Conservation (phyloP, 2,329 filamentous ascomycete species). For the Cladosporium sp. region DNA sequence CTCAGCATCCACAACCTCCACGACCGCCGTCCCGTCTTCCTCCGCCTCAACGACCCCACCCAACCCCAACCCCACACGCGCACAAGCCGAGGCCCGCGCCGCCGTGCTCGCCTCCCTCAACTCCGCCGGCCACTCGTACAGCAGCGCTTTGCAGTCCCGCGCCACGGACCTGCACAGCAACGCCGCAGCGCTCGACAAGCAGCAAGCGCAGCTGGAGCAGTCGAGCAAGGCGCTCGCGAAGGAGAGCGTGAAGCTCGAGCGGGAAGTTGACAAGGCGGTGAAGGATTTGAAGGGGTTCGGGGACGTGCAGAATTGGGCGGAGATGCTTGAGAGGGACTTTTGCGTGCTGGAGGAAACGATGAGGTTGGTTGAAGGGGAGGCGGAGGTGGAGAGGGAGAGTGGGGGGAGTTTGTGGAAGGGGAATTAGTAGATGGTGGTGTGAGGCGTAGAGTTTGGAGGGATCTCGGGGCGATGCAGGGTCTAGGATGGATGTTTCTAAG, state of each 20-base stretch:
- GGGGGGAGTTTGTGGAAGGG: slow-evolving; percentile 26
- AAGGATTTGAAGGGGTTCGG: slow-evolving; percentile 69
- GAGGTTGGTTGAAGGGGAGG: slow-evolving; percentile 28
- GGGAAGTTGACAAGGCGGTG: slow-evolving; percentile 57
- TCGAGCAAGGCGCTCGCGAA: slow-evolving; percentile 50
- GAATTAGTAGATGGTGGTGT: neutral
- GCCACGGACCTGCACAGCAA: slow-evolving; percentile 65
- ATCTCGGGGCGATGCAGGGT: too few relatives aligned
- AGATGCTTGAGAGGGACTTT: slow-evolving; percentile 56
- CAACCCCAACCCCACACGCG: slow-evolving; percentile 19
- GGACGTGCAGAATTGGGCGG: slow-evolving; percentile 81
- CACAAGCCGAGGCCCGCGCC: slow-evolving; percentile 44
- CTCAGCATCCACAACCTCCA: slow-evolving; percentile 14
- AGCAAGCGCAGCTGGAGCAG: slow-evolving; percentile 49
- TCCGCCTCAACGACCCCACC: neutral
- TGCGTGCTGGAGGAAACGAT: slow-evolving; percentile 33
- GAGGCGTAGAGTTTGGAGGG: too few relatives aligned
- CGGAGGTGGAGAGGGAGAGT: slow-evolving; percentile 23
- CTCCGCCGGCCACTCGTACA: slow-evolving; percentile 61
- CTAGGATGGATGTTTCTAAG: too few relatives aligned
- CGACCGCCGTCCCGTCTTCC: slow-evolving; percentile 2
- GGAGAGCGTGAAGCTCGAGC: slow-evolving; percentile 60
- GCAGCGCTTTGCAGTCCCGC: slow-evolving; percentile 61
- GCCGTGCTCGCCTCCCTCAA: slow-evolving; percentile 45
- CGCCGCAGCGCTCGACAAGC: slow-evolving; percentile 56